Evolutionary conservation across 2,329 filamentous ascomycete species (phyloP).

Genomic region (Septoria petroselini): DNA sequence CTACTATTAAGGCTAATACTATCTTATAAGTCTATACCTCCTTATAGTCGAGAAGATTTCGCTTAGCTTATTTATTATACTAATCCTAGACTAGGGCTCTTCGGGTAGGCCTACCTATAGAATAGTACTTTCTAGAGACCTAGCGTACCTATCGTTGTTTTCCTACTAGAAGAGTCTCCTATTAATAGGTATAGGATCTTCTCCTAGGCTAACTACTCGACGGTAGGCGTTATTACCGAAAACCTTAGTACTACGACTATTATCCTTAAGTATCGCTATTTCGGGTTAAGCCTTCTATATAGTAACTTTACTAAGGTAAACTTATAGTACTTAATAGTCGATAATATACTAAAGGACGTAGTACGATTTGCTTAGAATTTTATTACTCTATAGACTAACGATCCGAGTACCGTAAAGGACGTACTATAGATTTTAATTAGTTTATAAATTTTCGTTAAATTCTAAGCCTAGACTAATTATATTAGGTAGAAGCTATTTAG

Average conservation of each 20-base stretch:
- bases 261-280: conserved; percentile 58
- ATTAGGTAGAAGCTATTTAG: conserved; percentile 55
- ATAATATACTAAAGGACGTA: conserved; percentile 54
- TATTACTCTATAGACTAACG: conserved; percentile 42
- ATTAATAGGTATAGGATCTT: neutral
- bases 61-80: neutral
- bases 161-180: neutral
- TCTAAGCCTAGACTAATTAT: neutral
- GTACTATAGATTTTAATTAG: conserved; percentile 55
- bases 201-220: conserved; percentile 3
- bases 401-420: conserved; percentile 46
- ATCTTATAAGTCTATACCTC: neutral
- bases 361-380: conserved; percentile 32
- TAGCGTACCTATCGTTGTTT: neutral
- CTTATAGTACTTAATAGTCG: conserved; percentile 53
- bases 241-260: conserved; percentile 53
- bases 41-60: neutral
- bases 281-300: conserved; percentile 56
- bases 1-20: neutral
- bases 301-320: conserved; percentile 51
- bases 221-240: conserved; percentile 48
- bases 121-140: neutral
- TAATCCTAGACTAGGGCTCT: neutral
- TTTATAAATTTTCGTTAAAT: neutral
- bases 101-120: neutral